Evolutionary conservation across 1,284 basidiomycete genomes (phyloP).

Genomic region (Leccinum variabile): DNA sequence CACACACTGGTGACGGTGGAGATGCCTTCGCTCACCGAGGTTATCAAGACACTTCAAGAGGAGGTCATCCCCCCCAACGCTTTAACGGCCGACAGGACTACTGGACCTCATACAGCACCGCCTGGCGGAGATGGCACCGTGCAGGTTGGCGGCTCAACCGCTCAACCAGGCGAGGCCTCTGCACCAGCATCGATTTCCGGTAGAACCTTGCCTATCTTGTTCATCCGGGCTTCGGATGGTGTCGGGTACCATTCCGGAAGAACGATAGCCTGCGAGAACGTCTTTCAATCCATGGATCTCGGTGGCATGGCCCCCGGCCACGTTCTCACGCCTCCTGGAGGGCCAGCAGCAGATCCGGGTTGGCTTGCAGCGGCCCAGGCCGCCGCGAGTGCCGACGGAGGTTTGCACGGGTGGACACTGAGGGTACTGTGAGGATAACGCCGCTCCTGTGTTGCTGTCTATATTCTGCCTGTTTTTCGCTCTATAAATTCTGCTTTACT

Average conservation of each 20-base stretch:
- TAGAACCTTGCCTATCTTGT: slow-evolving; percentile 65
- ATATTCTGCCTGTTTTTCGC: slow-evolving; percentile 29
- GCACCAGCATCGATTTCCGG: slow-evolving; percentile 56
- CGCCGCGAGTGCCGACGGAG: slow-evolving; percentile 55
- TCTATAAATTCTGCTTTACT: slow-evolving; percentile 32
- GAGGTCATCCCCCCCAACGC: slow-evolving; percentile 51
- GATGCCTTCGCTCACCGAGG: slow-evolving; percentile 67
- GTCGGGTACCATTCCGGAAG: slow-evolving; percentile 83
- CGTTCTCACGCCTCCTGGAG: slow-evolving; percentile 40
- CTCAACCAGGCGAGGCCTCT: slow-evolving; percentile 26
- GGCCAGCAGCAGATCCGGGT: slow-evolving; percentile 50
- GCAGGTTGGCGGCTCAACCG: slow-evolving; percentile 24
- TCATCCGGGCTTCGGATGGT: slow-evolving; percentile 74
- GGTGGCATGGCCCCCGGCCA: slow-evolving; percentile 38
- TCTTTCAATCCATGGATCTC: slow-evolving; percentile 67
- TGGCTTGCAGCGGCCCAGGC: slow-evolving; percentile 70
- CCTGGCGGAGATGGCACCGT: slow-evolving; percentile 21
- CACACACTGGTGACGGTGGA: slow-evolving; percentile 80
- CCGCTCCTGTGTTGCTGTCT: slow-evolving; percentile 22
- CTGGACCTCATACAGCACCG: slow-evolving; percentile 37
- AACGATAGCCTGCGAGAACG: slow-evolving; percentile 80
- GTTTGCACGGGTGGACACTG: slow-evolving; percentile 69
- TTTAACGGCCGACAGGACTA: slow-evolving; percentile 35
- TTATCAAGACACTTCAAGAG: slow-evolving; percentile 73
- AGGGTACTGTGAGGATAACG: slow-evolving; percentile 57